A percentile compares a stretch with the other conserved stretches of the same genome.
These are phyloP conservation scores for Tetragonia tetragonoides DNA, from an alignment of 148 eudicot species.

Conservation along the genomic window DNA sequence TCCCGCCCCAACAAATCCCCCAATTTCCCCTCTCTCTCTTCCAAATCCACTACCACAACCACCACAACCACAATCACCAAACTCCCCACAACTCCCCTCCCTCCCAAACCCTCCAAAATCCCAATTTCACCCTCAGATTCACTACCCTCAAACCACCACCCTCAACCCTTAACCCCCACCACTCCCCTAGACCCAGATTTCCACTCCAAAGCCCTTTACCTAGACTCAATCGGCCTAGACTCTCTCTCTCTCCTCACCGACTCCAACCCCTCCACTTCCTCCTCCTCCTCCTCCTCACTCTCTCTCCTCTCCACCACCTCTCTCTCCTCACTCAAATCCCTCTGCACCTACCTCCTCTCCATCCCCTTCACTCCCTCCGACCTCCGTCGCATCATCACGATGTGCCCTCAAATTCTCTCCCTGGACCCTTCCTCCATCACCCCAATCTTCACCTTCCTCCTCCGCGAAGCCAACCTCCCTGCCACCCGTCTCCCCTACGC, in stretches of 20 bases:
- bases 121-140: background rate
- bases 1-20: conserved; percentile 24
- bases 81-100: background rate
- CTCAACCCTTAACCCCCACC: background rate
- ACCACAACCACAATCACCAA: conserved; percentile 8
- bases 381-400: conserved; percentile 53
- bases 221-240: conserved; percentile 86
- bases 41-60: conserved; percentile 25
- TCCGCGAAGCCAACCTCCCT: conserved; percentile 63
- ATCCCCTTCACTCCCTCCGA: conserved; percentile 47
- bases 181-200: conserved; percentile 27
- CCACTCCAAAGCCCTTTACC: conserved; percentile 56
- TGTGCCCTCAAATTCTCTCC: conserved; percentile 74
- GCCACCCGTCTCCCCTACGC: conserved; percentile 49
- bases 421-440: conserved; percentile 25
- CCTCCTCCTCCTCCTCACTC: conserved; percentile 26
- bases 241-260: conserved; percentile 41
- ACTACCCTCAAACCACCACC: background rate
- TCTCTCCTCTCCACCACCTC: conserved; percentile 40
- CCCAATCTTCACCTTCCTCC: conserved; percentile 71
- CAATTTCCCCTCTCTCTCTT: conserved; percentile 25
- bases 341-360: conserved; percentile 43
- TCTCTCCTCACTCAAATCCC: conserved; percentile 41
- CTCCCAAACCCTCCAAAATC: conserved; percentile 17
- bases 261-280: conserved; percentile 39